Evolutionary conservation across 805 yeast species (phyloP), one percentile per base, ranked within the genome.

Genomic region (Lipomyces oligophaga): DNA sequence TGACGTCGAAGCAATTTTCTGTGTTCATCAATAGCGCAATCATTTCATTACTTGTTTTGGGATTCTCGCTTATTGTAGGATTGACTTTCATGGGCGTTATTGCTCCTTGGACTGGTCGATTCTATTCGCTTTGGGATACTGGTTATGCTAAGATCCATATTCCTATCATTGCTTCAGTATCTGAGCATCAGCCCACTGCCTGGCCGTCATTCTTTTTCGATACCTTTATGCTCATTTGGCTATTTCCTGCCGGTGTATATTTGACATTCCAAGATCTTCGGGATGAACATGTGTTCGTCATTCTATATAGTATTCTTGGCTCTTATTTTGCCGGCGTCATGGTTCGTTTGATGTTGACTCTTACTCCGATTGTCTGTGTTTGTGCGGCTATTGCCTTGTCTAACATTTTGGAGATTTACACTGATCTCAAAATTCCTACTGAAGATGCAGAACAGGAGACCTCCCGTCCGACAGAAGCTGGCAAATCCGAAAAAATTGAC

Each of bases 111-210:
- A 88, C 97, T 8, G 99, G 99, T 58, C 83, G 99, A 69, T 94
- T 93, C 73, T 93, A 93, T 70, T 89, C 97, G 1, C 71, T 94
- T 58, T 93, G 98, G 98, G 98, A 93, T 66, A 93, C 98, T 3
- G 83, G 78, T 66, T 93, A 94, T 63, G 99, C 99, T 54, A 90
- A 89, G 72, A 85, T 93, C 57, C 98, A 93, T 65, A 93, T 93
- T 61, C 99, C 98, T 36, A 93, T 93, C 64, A 93, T 93, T 68
- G 98, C 99, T 1, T 89, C 97, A 2, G 98, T 93, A 31, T 86
- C 96, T 11, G 99, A 93, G 72, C 99, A 93, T 73, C 99, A 93
- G 74, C 99, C 99, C 49, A 90, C 97, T n/a, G 96, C 98, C 3
- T 93, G 99, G 99, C 95, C 97, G 8, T 80, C 97, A 10, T 94